These are phyloP conservation scores for Ballota nigra DNA, from an alignment of 257 asterid genomes.

Conservation along the genomic window DNA sequence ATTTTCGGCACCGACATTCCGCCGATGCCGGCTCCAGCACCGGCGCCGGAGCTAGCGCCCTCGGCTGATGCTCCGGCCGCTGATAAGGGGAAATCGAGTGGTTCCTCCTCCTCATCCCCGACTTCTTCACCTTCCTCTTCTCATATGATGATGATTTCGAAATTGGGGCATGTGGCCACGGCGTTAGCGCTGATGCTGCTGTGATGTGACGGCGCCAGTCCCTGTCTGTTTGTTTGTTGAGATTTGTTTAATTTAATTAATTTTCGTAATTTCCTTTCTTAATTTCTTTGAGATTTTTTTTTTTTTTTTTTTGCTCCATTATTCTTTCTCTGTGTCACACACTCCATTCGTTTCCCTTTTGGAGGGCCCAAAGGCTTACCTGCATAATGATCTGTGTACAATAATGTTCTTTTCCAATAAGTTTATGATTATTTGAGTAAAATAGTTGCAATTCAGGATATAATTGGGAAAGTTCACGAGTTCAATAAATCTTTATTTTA, in stretches of 20 bases:
- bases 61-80: slow-evolving; percentile 65
- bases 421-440: too few species aligned
- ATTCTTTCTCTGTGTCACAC: not conserved
- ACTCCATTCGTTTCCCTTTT: not conserved
- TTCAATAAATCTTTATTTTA: too few species aligned
- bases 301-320: not conserved
- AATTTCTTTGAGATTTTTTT: not conserved
- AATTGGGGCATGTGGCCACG: slow-evolving; percentile 33
- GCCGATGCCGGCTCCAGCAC: slow-evolving; percentile 82
- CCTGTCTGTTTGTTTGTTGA: slow-evolving; percentile 3
- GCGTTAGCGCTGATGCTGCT: slow-evolving; percentile 35
- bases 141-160: slow-evolving; percentile 22
- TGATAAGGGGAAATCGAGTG: not conserved
- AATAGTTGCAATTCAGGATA: not conserved
- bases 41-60: slow-evolving; percentile 55
- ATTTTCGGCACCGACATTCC: slow-evolving; percentile 85
- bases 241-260: slow-evolving; percentile 19
- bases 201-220: not conserved
- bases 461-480: too few species aligned
- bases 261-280: not conserved
- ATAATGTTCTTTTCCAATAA: not conserved
- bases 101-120: slow-evolving; percentile 17
- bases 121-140: slow-evolving; percentile 43
- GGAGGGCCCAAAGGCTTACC: not conserved
- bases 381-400: not conserved